Base-by-base conservation (phyloP, 495 filamentous ascomycete species). In the Podospora tetraspora region DNA sequence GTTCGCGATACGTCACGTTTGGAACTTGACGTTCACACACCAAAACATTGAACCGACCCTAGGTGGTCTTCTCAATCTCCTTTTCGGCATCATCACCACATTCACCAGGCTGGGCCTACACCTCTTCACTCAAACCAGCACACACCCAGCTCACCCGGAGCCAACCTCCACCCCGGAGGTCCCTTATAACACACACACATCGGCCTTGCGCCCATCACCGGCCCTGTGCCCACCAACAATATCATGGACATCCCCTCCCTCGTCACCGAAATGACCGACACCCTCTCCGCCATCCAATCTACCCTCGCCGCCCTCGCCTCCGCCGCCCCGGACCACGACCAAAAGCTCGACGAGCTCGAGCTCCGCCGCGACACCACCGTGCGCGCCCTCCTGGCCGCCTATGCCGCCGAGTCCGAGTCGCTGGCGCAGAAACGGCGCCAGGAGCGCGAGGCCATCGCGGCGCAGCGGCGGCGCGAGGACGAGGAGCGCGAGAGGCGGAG, bases 211-310 rank as follows among this genome's bases (percentile, higher is more conserved):
- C 25, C 25, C 25, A 25, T 25, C 9, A 30, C 9, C 29, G 29
- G 29, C 8, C 29, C 1, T 10, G 29, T 6, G 29, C 29, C 29
- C 29, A 30, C 29, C 29, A 10, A 5, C 29, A 30, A 59, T 61
- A 69, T n/a, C 7, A 72, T 75, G 70, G 76, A 79, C 57, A 71
- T 79, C 66, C 69, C 74, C 13, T 62, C 58, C 24, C 73, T 81
- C 19, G 70, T 81, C 22, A 24, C 71, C 37, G 69, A 79, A 66
- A 75, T 81, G 76, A 77, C 79, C 57, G 73, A 78, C 25, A 80
- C 72, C 11, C 68, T 81, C 16, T 73, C 75, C 0, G 63, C 73
- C 3, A 79, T 81, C 58, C 72, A 75, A 58, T 58, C 4, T 23
- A 76, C 79, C 9, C 57, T 81, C 23, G 71, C 67, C 3, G 61